phyloP scores from a whole-genome alignment of 495 filamentous ascomycete genomes.

The Chaetomidium leptoderma region DNA sequence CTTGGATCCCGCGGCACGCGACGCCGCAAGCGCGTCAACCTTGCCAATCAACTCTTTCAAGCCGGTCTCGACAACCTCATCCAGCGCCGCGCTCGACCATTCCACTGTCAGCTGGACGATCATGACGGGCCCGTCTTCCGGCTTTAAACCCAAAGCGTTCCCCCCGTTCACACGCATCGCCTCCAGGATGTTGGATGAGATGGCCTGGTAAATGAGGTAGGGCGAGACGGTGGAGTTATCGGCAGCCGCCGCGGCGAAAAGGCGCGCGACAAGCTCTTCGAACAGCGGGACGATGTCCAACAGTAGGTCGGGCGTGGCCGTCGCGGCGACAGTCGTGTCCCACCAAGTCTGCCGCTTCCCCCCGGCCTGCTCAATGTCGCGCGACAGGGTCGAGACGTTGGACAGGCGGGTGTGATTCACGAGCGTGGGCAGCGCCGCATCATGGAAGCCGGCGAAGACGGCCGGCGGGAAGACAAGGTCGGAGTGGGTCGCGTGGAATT shows the following conservation, averaged over 20 bases:
- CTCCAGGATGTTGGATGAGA: slow-evolving; percentile 24
- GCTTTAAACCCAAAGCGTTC: slow-evolving; percentile 30
- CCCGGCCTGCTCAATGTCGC: slow-evolving; percentile 12
- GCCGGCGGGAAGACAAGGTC: slow-evolving; percentile 7
- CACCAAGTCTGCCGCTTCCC: slow-evolving; percentile 22
- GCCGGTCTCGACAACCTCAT: slow-evolving; percentile 29
- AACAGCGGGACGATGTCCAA: slow-evolving; percentile 21
- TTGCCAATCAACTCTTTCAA: slow-evolving; percentile 30
- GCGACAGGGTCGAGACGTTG: slow-evolving; percentile 17
- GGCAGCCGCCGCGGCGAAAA: slow-evolving; percentile 12
- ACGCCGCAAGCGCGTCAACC: slow-evolving; percentile 38
- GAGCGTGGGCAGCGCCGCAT: slow-evolving; percentile 2
- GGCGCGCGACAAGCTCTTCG: slow-evolving; percentile 11
- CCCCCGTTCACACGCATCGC: slow-evolving; percentile 32
- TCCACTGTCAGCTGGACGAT: slow-evolving; percentile 21
- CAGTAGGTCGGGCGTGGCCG: slow-evolving; percentile 16
- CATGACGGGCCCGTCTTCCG: slow-evolving; percentile 24
- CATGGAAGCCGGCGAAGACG: slow-evolving; percentile 17
- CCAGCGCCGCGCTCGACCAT: slow-evolving; percentile 18
- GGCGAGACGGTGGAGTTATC: slow-evolving; percentile 14
- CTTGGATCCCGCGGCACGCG: slow-evolving; percentile 31
- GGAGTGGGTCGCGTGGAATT: slow-evolving; percentile 19
- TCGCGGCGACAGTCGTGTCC: slow-evolving; percentile 18
- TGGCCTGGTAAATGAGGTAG: slow-evolving; percentile 23
- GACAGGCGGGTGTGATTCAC: slow-evolving; percentile 6